These are phyloP conservation scores for Guadua angustifolia DNA, from an alignment of 176 grass and related monocot genomes.

Conservation along the genomic window DNA sequence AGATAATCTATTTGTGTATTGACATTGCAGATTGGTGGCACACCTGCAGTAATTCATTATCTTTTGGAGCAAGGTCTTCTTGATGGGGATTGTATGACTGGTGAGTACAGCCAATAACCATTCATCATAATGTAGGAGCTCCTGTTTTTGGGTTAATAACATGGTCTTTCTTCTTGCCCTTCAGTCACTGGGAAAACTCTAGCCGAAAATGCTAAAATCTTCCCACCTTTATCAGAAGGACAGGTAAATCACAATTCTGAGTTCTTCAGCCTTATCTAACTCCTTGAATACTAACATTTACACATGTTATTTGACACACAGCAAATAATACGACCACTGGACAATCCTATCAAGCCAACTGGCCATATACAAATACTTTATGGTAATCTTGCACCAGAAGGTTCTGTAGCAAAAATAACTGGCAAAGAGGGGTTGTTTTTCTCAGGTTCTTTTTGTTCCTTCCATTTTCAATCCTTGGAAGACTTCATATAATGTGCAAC, in stretches of 20 bases:
- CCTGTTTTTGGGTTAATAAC: slow-evolving; percentile 23
- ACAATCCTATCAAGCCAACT: slow-evolving; percentile 95
- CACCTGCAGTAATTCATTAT: slow-evolving; percentile 90
- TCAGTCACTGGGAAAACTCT: slow-evolving; percentile 97
- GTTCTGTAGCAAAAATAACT: slow-evolving; percentile 99
- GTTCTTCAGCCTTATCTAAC: slow-evolving; percentile 19
- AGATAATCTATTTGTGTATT: slow-evolving; percentile 7
- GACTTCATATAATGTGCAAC: slow-evolving; percentile 17
- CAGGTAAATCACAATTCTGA: slow-evolving; percentile 61
- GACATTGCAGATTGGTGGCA: slow-evolving; percentile 80
- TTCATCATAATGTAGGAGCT: slow-evolving; percentile 11
- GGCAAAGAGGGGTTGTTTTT: slow-evolving; percentile 98
- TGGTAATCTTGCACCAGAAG: slow-evolving; percentile 95
- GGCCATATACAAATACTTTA: slow-evolving; percentile 99
- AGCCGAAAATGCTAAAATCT: slow-evolving; percentile 85
- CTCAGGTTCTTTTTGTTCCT: slow-evolving; percentile 65
- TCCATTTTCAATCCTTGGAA: slow-evolving; percentile 41
- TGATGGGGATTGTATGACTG: slow-evolving; percentile 93
- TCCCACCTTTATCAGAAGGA: slow-evolving; percentile 78
- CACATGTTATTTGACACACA: slow-evolving; percentile 36
- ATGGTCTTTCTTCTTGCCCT: slow-evolving; percentile 25
- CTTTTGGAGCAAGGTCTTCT: slow-evolving; percentile 89
- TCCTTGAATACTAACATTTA: slow-evolving; percentile 29
- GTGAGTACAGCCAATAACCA: slow-evolving; percentile 47
- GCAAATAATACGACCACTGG: slow-evolving; percentile 89